A percentile compares a stretch with the other conserved stretches of the same genome.
Conservation (phyloP, 2,329 filamentous ascomycete genomes). For the Paraphoma chrysanthemicola region DNA sequence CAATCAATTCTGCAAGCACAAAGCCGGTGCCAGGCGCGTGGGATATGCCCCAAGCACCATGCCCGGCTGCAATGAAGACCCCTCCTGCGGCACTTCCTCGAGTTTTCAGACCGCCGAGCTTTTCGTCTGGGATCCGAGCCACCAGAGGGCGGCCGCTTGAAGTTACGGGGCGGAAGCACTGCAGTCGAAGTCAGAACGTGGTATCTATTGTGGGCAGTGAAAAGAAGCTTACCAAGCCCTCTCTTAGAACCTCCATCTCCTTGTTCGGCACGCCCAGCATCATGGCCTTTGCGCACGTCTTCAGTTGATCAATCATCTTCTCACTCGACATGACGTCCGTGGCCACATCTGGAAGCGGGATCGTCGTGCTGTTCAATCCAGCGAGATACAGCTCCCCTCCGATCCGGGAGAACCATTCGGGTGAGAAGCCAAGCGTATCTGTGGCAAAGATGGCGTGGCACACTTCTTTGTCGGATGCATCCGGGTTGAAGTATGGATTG, state of each 20-base stretch:
- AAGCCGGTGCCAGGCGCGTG: conserved; percentile 70
- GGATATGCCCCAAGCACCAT: conserved; percentile 75
- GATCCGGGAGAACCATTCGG: conserved; percentile 73
- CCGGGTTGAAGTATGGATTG: conserved; percentile 61
- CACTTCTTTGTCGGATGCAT: conserved; percentile 52
- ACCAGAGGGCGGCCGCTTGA: conserved; percentile 70
- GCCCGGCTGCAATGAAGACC: conserved; percentile 74
- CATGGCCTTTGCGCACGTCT: conserved; percentile 57
- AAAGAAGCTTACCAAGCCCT: conserved; percentile 57
- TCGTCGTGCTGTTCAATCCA: conserved; percentile 68
- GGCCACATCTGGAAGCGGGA: conserved; percentile 66
- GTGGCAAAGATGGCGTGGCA: conserved; percentile 75
- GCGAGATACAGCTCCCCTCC: conserved; percentile 76
- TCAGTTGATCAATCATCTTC: conserved; percentile 59
- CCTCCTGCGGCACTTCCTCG: conserved; percentile 59
- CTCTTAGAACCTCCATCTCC: conserved; percentile 68
- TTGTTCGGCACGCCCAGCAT: conserved; percentile 54
- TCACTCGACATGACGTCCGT: conserved; percentile 58
- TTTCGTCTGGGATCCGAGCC: conserved; percentile 61
- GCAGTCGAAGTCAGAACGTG: conserved; percentile 6
- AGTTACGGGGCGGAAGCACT: conserved; percentile 76
- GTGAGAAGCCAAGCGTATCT: conserved; percentile 65
- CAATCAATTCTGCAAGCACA: conserved; percentile 74
- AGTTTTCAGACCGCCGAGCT: conserved; percentile 61
- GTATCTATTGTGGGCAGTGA: not conserved